Base-by-base conservation (phyloP, 1,284 basidiomycete genomes). In the Marasmius oreades region DNA sequence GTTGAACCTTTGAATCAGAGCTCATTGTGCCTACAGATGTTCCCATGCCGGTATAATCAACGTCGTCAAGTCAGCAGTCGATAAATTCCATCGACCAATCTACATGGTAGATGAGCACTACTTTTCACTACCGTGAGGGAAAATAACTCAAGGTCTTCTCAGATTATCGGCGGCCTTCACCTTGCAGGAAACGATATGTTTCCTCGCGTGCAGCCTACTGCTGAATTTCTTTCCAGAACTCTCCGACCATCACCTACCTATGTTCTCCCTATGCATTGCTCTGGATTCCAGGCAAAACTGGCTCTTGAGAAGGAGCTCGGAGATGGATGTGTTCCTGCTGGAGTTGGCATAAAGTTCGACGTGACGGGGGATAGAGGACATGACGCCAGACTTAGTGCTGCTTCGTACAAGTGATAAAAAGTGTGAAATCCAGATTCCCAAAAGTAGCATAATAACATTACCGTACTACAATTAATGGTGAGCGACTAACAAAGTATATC, bases 21-120 rank as follows among this genome's bases (percentile, higher is more conserved):
- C 7, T 23, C 14, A 14, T 22, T 11, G 23, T 20, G 1, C 7
- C 44, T 5, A 14, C 61, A 90, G 88, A 10, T 92, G 89, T 67
- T 91, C 88, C 4, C 89, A 93, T 70, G 89, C 91, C 3, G 90
- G 90, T 0, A 91, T 93, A 57, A 85, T 91, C 55, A 93, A 93
- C 62, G 90, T 92, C 36, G 73, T 90, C 57, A 84, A 79, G 60
- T 84, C 89, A 62, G 90, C 85, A 0, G 73, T 86, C 4, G 66
- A 67, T 16, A 80, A 69, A 18, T 85, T 92, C 64, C 69, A 75
- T 53, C 73, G 90, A 55, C 91, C 90, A 0, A 75, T 93, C 44
- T 80, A 92, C 67, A 92, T 92, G 85, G 88, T 84, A 55, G 45
- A 62, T 55, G 5, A 12, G 20, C 8, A 12, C 20, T 4, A 36